These are phyloP conservation scores for Aspergillus ustus DNA, from an alignment of 2,329 filamentous ascomycete species.

Conservation along the genomic window DNA sequence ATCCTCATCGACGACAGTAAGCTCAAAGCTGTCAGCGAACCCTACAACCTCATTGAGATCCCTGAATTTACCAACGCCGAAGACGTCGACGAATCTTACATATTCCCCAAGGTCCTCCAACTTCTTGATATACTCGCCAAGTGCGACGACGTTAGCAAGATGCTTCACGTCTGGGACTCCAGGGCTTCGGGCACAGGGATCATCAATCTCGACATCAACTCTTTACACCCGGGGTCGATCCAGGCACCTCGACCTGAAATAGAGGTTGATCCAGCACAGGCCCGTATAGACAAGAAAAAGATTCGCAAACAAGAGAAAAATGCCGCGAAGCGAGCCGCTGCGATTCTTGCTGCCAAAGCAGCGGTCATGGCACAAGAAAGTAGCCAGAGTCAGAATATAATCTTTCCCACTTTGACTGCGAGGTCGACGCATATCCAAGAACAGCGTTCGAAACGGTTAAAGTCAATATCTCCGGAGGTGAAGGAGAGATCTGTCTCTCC, in stretches of 20 bases:
- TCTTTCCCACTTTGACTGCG: background rate
- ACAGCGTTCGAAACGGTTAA: background rate
- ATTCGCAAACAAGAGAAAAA: slow-evolving; percentile 29
- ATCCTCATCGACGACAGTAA: slow-evolving; percentile 84
- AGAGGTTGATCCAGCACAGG: slow-evolving; percentile 14
- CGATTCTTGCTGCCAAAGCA: background rate
- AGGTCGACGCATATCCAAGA: background rate
- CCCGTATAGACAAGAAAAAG: slow-evolving; percentile 27
- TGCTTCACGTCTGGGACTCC: slow-evolving; percentile 42
- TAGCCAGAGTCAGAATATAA: background rate
- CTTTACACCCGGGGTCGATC: background rate
- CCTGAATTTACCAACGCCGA: slow-evolving; percentile 70
- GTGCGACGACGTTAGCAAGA: slow-evolving; percentile 54
- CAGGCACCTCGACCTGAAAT: background rate
- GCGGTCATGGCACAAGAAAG: background rate
- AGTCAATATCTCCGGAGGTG: background rate
- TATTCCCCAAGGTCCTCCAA: slow-evolving; percentile 55
- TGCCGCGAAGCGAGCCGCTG: slow-evolving; percentile 11
- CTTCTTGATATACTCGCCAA: slow-evolving; percentile 58
- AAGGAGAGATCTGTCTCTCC: slow-evolving; percentile 24
- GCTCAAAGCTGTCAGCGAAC: slow-evolving; percentile 81
- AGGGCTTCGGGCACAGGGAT: slow-evolving; percentile 19
- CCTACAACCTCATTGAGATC: slow-evolving; percentile 78
- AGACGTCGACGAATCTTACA: slow-evolving; percentile 46
- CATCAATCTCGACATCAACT: slow-evolving; percentile 28